Evolutionary conservation across 2,329 filamentous ascomycete genomes (phyloP).

Genomic region (Hypoxylon sp.): DNA sequence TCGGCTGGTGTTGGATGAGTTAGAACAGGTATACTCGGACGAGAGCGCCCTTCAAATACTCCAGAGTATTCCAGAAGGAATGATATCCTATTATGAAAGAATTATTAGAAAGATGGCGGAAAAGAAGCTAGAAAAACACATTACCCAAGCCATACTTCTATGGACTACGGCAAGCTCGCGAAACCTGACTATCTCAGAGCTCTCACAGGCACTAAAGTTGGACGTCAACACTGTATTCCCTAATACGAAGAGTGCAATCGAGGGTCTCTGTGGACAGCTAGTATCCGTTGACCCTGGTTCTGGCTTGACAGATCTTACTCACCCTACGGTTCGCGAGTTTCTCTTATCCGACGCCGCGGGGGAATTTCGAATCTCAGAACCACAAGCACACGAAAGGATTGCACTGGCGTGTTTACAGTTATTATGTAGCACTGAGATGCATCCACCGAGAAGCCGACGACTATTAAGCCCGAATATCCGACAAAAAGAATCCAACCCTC

Average conservation of each 20-base stretch:
- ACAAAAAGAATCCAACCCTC: not conserved
- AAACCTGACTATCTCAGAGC: not conserved
- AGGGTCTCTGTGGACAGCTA: conserved; percentile 12
- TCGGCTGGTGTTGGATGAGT: conserved; percentile 6
- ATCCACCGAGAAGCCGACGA: conserved; percentile 8
- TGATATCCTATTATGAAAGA: conserved; percentile 14
- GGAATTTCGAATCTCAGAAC: conserved; percentile 1
- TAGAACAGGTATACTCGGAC: conserved; percentile 14
- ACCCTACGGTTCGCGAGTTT: conserved; percentile 9
- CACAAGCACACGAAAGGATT: conserved; percentile 3
- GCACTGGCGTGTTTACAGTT: conserved; percentile 6
- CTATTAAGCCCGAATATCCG: not conserved
- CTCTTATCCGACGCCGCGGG: conserved; percentile 4
- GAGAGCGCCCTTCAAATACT: conserved; percentile 8
- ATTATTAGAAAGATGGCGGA: not conserved
- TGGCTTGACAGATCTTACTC: not conserved
- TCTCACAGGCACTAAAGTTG: conserved; percentile 2
- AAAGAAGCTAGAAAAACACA: conserved; percentile 3
- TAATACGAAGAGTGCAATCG: not conserved
- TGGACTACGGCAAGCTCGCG: conserved; percentile 1
- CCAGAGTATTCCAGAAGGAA: conserved; percentile 13
- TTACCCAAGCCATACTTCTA: conserved; percentile 1
- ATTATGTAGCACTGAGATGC: conserved; percentile 8
- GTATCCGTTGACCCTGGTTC: not conserved
- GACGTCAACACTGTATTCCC: not conserved